Evolutionary conservation across 371 early-diverging fungal species (phyloP).

Genomic region (Smittium culicis): DNA sequence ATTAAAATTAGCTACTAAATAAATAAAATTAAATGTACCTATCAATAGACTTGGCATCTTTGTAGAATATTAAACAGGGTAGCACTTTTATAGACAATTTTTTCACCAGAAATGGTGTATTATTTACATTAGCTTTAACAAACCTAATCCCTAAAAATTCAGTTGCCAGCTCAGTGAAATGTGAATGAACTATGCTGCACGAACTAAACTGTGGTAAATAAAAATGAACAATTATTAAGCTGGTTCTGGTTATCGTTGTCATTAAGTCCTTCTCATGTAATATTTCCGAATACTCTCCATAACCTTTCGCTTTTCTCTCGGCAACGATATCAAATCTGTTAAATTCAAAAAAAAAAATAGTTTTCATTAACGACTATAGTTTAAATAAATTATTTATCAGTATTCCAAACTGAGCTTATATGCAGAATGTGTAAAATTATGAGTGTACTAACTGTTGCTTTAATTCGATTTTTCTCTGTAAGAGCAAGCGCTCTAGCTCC

Average conservation of each 20-base stretch:
- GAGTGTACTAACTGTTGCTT: conserved; percentile 40
- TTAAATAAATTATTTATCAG: conserved; percentile 16
- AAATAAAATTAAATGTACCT: conserved; percentile 32
- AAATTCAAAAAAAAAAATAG: neutral
- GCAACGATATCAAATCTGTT: conserved; percentile 42
- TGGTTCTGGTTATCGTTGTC: conserved; percentile 59
- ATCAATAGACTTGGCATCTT: conserved; percentile 56
- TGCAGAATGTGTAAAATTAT: too few species aligned
- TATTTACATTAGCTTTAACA: conserved; percentile 70
- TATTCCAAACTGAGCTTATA: too few species aligned
- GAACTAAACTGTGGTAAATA: conserved; percentile 81
- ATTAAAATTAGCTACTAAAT: conserved; percentile 28
- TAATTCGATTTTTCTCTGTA: conserved; percentile 41
- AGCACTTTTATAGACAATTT: conserved; percentile 73
- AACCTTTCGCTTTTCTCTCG: conserved; percentile 45
- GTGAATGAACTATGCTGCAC: conserved; percentile 85
- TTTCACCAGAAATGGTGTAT: conserved; percentile 81
- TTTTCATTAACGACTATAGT: neutral
- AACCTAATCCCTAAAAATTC: conserved; percentile 76
- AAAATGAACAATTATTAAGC: conserved; percentile 65
- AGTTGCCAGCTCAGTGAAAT: conserved; percentile 61
- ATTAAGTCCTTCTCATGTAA: conserved; percentile 74
- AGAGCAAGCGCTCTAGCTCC: conserved; percentile 37
- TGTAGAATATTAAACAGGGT: conserved; percentile 77
- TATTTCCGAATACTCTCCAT: conserved; percentile 73